Evolutionary conservation across 1,284 basidiomycete genomes (phyloP).

Genomic region (Phylloporus sp.): DNA sequence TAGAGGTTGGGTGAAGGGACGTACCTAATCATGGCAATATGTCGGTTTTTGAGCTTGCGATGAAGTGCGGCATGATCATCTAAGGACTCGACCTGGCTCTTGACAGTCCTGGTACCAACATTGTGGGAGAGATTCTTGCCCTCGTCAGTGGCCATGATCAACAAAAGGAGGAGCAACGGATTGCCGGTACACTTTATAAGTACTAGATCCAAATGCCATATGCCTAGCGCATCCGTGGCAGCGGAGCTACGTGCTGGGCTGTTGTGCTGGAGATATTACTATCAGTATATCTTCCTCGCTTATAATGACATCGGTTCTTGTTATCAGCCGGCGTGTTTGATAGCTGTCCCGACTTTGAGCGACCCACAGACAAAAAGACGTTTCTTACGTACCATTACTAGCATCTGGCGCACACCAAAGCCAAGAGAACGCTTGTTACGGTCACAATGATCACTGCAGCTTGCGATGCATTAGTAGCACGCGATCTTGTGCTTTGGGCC

Average conservation of each 20-base stretch:
- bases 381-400: too few species aligned
- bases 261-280: too few species aligned
- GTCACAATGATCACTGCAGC: too few species aligned
- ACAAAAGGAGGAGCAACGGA: background rate
- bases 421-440: too few species aligned
- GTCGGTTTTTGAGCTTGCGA: constrained; percentile 41
- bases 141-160: constrained; percentile 25
- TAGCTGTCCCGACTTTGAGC: too few species aligned
- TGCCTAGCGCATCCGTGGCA: background rate
- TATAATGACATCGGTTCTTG: too few species aligned
- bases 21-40: constrained; percentile 45
- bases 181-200: background rate
- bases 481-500: too few species aligned
- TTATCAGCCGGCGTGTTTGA: too few species aligned
- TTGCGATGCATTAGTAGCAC: too few species aligned
- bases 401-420: too few species aligned
- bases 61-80: constrained; percentile 22
- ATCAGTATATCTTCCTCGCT: too few species aligned
- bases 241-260: background rate
- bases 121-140: constrained; percentile 11
- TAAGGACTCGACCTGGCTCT: constrained; percentile 13
- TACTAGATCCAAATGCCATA: background rate
- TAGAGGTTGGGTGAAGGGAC: background rate
- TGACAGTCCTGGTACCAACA: constrained; percentile 9
- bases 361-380: too few species aligned